A percentile compares a stretch with the other conserved stretches of the same genome.
phyloP scores from a whole-genome alignment of 306 rosid genomes.

The Vicia sativa region DNA sequence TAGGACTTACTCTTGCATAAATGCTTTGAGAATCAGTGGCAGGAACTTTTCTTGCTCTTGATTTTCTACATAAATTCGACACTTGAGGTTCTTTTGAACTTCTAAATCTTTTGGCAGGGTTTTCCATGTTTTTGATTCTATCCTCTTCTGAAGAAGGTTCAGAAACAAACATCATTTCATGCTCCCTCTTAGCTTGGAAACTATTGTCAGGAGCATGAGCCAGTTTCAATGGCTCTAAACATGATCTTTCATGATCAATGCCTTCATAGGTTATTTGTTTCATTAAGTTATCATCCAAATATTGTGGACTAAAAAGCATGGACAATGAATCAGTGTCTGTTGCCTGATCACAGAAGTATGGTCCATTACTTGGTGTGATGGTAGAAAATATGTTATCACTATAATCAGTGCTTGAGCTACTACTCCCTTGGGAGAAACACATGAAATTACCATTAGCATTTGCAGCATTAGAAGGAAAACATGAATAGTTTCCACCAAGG shows the following conservation, averaged over 20 bases:
- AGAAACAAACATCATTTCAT: conserved; percentile 33
- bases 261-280: conserved; percentile 43
- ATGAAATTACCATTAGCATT: conserved; percentile 37
- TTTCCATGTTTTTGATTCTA: conserved; percentile 29
- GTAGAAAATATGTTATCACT: conserved; percentile 15
- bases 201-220: conserved; percentile 39
- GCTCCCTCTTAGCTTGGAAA: conserved; percentile 8
- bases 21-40: conserved; percentile 82
- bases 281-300: conserved; percentile 43
- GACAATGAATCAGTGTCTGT: conserved; percentile 42
- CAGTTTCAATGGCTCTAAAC: conserved; percentile 10
- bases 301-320: conserved; percentile 33
- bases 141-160: conserved; percentile 37
- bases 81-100: conserved; percentile 35
- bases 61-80: conserved; percentile 45
- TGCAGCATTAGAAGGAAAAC: conserved; percentile 48
- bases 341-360: conserved; percentile 17
- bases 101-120: conserved; percentile 54
- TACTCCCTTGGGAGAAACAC: conserved; percentile 42
- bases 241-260: conserved; percentile 41
- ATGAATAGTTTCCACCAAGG: conserved; percentile 43
- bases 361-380: conserved; percentile 29
- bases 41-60: conserved; percentile 53
- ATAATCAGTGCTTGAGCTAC: conserved; percentile 32
- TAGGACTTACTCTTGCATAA: conserved; percentile 74